Evolutionary conservation across 176 grass and related monocot species (phyloP).

Genomic region (Oropetium thomaeum): DNA sequence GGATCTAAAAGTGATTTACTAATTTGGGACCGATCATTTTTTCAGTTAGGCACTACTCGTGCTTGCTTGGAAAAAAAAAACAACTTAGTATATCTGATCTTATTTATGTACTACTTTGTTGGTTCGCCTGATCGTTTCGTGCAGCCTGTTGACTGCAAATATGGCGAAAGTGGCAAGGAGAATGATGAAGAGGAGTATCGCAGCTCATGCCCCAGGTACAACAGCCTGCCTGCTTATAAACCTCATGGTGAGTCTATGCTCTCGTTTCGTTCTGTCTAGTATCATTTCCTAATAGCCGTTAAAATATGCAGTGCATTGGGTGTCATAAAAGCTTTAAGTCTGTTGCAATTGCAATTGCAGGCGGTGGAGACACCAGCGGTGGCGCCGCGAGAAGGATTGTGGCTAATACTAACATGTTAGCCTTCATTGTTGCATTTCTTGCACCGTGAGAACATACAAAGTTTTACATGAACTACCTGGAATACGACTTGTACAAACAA

Average conservation of each 20-base stretch:
- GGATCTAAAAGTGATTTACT: constrained; percentile 8
- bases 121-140: background rate
- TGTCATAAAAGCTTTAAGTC: background rate
- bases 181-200: background rate
- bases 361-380: background rate
- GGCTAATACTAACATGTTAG: too few species aligned
- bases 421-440: background rate
- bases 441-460: background rate
- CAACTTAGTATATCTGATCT: too few species aligned
- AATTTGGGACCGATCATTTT: background rate
- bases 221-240: background rate
- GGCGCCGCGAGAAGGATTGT: background rate
- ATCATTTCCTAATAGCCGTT: too few species aligned
- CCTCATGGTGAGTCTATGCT: background rate
- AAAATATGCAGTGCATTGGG: too few species aligned
- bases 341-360: background rate
- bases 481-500: too few species aligned
- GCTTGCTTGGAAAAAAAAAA: too few species aligned
- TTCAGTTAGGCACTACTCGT: too few species aligned
- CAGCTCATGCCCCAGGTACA: background rate
- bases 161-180: background rate
- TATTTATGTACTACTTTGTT: too few species aligned
- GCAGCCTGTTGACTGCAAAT: background rate
- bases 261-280: background rate
- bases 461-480: background rate